A percentile compares a stretch with the other conserved stretches of the same genome.
Evolutionary conservation across 352 stramenopile species (phyloP).

Genomic region (Blastocystis sp.): DNA sequence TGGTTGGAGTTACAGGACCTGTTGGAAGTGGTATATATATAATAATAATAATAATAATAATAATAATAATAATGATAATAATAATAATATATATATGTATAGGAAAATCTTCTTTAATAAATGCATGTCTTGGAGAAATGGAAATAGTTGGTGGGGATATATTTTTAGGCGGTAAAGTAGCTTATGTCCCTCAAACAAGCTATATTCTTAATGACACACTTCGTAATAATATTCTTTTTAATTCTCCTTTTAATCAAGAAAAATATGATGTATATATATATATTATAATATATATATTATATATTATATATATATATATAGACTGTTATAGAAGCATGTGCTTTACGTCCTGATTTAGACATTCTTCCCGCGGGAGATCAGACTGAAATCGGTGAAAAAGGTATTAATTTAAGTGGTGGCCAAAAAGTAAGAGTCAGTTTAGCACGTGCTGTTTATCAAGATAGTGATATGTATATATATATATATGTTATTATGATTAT

Average conservation of each 20-base stretch:
- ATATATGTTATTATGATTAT: too few species aligned
- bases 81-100: too few species aligned
- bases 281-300: too few species aligned
- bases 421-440: slow-evolving; percentile 64
- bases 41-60: too few species aligned
- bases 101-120: slow-evolving; percentile 50
- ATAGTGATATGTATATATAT: slow-evolving; percentile 58
- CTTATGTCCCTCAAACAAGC: slow-evolving; percentile 71
- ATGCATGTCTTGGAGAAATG: slow-evolving; percentile 56
- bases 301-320: not conserved
- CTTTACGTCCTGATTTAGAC: slow-evolving; percentile 61
- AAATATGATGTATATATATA: slow-evolving; percentile 47
- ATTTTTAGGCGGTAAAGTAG: slow-evolving; percentile 53
- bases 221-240: slow-evolving; percentile 84
- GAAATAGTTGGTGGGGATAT: slow-evolving; percentile 41
- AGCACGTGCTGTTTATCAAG: slow-evolving; percentile 71
- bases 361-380: slow-evolving; percentile 67
- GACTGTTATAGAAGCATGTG: slow-evolving; percentile 47
- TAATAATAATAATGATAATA: too few species aligned
- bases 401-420: slow-evolving; percentile 82
- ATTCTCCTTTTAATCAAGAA: slow-evolving; percentile 50
- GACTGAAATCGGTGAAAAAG: slow-evolving; percentile 90
- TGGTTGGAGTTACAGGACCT: too few species aligned
- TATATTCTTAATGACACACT: slow-evolving; percentile 87
- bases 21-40: too few species aligned